A percentile compares a stretch with the other conserved stretches of the same genome.
Evolutionary conservation across 139 green algal genomes (phyloP).

Genomic region (Ulvella scutata): DNA sequence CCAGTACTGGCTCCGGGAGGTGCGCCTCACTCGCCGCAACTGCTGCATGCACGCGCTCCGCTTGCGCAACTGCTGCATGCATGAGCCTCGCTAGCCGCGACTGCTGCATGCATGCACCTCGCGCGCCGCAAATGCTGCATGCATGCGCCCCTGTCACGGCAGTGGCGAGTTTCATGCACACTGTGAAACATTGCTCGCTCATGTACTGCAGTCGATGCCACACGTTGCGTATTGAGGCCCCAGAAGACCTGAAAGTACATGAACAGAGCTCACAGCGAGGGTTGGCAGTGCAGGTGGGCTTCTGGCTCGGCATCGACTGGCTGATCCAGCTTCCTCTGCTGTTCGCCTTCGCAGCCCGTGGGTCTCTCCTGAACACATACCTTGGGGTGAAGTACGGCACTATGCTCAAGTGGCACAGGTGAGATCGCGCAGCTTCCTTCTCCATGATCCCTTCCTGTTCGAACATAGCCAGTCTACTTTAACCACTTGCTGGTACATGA

Average conservation of each 20-base stretch:
- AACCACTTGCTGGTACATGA: no score
- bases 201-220: background rate
- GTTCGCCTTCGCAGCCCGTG: background rate
- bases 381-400: constrained; percentile 1
- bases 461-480: no score
- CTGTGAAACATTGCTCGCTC: no score
- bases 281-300: background rate
- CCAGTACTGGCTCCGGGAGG: background rate
- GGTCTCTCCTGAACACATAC: background rate
- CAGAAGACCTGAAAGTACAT: background rate
- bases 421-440: background rate
- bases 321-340: constrained; percentile 2
- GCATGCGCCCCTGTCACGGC: background rate
- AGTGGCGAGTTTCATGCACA: no score
- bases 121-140: no score
- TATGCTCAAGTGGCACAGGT: constrained; percentile 2
- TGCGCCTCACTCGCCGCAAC: background rate
- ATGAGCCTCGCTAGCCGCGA: background rate
- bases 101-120: background rate
- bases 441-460: no score
- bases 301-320: constrained; percentile 1
- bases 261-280: background rate
- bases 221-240: background rate
- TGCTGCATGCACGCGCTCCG: background rate
- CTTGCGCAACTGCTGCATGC: no score